A percentile compares a stretch with the other conserved stretches of the same genome.
phyloP scores from a whole-genome alignment of 1,284 basidiomycete genomes.

The Lentinula novae-zelandiae region DNA sequence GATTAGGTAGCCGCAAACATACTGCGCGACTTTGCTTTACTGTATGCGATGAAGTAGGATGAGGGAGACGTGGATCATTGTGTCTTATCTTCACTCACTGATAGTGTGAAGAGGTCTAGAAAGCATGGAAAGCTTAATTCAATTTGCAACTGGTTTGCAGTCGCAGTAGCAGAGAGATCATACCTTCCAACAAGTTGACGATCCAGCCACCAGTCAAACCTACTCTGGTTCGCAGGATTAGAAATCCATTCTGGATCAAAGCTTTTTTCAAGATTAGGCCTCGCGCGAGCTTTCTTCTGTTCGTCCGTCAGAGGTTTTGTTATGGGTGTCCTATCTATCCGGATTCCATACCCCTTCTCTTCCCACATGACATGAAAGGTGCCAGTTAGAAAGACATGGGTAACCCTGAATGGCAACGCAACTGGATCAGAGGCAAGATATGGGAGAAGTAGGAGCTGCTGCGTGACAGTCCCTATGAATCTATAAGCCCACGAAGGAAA shows the following conservation, averaged over 20 bases:
- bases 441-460: slow-evolving; percentile 41
- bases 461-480: slow-evolving; percentile 28
- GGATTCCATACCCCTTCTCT: slow-evolving; percentile 25
- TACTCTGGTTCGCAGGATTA: not conserved
- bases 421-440: slow-evolving; percentile 29
- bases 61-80: not conserved
- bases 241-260: slow-evolving; percentile 16
- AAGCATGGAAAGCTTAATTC: not conserved
- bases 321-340: slow-evolving; percentile 4
- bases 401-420: slow-evolving; percentile 34
- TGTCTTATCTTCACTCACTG: not conserved
- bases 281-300: slow-evolving; percentile 8
- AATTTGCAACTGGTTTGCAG: not conserved
- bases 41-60: slow-evolving; percentile 8
- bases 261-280: slow-evolving; percentile 4
- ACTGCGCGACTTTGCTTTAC: slow-evolving; percentile 33
- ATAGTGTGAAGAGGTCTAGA: slow-evolving; percentile 1
- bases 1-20: slow-evolving; percentile 8
- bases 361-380: slow-evolving; percentile 26
- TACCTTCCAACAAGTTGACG: slow-evolving; percentile 2
- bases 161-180: not conserved
- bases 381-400: slow-evolving; percentile 36
- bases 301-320: not conserved
- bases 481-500: not conserved
- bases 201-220: slow-evolving; percentile 7